phyloP scores from a whole-genome alignment of 108 stramenopile genomes.

The Cyclotella kingstonii region DNA sequence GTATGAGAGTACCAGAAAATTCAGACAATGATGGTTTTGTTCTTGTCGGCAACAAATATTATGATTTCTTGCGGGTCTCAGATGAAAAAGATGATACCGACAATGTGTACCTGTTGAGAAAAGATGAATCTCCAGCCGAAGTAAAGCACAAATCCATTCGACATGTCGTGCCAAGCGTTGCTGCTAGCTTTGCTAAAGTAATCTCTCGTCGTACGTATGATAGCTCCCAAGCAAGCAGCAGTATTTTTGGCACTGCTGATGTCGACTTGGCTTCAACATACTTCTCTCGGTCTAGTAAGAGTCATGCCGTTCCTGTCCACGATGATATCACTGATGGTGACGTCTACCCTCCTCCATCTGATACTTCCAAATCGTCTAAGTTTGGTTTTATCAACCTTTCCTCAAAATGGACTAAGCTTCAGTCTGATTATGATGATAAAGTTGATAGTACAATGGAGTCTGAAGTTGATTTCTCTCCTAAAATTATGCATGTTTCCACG shows the following conservation, averaged over 20 bases:
- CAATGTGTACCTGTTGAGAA: slow-evolving; percentile 10
- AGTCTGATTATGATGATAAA: slow-evolving; percentile 21
- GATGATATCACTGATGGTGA: slow-evolving; percentile 6
- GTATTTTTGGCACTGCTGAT: slow-evolving; percentile 15
- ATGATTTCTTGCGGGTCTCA: slow-evolving; percentile 56
- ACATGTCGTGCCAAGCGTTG: slow-evolving; percentile 1
- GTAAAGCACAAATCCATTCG: too few relatives aligned
- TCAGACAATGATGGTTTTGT: slow-evolving; percentile 21
- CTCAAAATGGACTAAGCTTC: slow-evolving; percentile 31
- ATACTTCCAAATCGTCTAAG: slow-evolving; percentile 1
- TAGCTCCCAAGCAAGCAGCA: slow-evolving; percentile 9
- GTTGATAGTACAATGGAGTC: slow-evolving; percentile 6
- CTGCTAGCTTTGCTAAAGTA: slow-evolving; percentile 31
- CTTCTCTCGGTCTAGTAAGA: too few relatives aligned
- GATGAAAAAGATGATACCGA: slow-evolving; percentile 31
- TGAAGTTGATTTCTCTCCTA: too few relatives aligned
- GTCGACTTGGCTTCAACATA: neutral
- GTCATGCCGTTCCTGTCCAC: neutral
- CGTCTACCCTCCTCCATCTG: slow-evolving; percentile 3
- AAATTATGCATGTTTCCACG: too few relatives aligned
- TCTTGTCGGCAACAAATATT: slow-evolving; percentile 60
- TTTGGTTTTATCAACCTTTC: slow-evolving; percentile 26
- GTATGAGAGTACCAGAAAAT: neutral
- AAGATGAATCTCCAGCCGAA: too few relatives aligned
- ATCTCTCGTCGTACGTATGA: slow-evolving; percentile 20